These are phyloP conservation scores for Acarospora socialis DNA, from an alignment of 2,329 filamentous ascomycete species.

Conservation along the genomic window DNA sequence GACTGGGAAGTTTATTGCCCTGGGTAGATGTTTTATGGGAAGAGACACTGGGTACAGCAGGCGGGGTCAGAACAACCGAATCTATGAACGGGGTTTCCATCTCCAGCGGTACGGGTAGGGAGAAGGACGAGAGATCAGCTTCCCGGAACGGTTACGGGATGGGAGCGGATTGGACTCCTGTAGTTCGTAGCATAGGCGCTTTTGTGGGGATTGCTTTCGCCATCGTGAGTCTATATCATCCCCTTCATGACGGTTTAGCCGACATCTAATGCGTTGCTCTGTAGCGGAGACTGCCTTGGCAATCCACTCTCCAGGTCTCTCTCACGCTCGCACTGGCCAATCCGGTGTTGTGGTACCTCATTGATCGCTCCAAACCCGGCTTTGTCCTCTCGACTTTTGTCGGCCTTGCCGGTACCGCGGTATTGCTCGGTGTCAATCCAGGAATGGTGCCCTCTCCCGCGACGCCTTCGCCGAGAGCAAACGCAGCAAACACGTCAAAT, in stretches of 20 bases:
- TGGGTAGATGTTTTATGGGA: conserved; percentile 71
- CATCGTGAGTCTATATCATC: conserved; percentile 51
- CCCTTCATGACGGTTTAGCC: conserved; percentile 3
- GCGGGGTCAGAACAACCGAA: conserved; percentile 13
- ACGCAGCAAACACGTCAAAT: conserved; percentile 21
- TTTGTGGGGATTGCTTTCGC: conserved; percentile 63
- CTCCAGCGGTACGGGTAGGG: conserved; percentile 10
- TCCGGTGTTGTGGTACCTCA: conserved; percentile 87
- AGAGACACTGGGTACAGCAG: conserved; percentile 28
- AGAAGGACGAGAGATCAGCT: conserved; percentile 11
- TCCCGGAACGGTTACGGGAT: conserved; percentile 23
- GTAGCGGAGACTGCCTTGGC: conserved; percentile 80
- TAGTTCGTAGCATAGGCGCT: conserved; percentile 53
- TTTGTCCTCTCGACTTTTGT: conserved; percentile 65
- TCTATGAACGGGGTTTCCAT: conserved; percentile 17
- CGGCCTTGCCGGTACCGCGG: conserved; percentile 56
- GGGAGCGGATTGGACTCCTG: conserved; percentile 60
- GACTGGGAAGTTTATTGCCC: conserved; percentile 65
- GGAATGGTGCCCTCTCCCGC: conserved; percentile 60
- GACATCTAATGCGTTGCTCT: conserved; percentile 12
- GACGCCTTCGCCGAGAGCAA: conserved; percentile 22
- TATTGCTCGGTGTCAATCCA: conserved; percentile 62
- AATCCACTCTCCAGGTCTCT: conserved; percentile 86
- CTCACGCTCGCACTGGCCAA: conserved; percentile 81
- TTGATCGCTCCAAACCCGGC: conserved; percentile 78